These are phyloP conservation scores for Actinomucor elegans DNA, from an alignment of 371 early-diverging fungal species.

Conservation along the genomic window DNA sequence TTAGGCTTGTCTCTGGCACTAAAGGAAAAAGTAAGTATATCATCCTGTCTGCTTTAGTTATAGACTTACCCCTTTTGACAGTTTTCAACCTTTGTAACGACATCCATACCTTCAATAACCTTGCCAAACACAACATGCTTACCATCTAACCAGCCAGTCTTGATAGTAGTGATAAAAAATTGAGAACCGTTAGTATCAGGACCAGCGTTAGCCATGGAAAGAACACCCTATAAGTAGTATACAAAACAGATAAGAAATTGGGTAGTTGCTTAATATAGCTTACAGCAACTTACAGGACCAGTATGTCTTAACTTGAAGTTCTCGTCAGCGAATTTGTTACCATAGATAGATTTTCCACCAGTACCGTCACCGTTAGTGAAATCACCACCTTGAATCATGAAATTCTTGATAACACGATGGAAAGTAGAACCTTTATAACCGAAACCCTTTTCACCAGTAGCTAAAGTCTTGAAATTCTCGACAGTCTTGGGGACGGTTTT, in stretches of 20 bases:
- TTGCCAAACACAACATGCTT: conserved; percentile 92
- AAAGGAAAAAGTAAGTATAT: not conserved
- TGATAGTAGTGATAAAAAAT: conserved; percentile 92
- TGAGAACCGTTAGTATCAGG: conserved; percentile 97
- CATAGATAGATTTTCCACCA: conserved; percentile 95
- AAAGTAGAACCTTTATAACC: conserved; percentile 87
- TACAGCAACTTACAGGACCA: conserved; percentile 63
- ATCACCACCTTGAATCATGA: conserved; percentile 89
- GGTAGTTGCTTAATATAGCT: too few species aligned
- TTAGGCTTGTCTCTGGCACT: conserved; percentile 62
- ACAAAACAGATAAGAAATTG: not conserved
- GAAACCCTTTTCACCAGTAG: conserved; percentile 74
- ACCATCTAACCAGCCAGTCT: conserved; percentile 79
- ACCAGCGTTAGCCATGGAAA: conserved; percentile 97
- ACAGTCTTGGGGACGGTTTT: conserved; percentile 78
- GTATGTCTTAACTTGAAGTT: conserved; percentile 90
- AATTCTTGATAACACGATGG: conserved; percentile 90
- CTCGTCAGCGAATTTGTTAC: conserved; percentile 90
- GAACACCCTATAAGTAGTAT: conserved; percentile 54
- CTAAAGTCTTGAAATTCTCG: conserved; percentile 90
- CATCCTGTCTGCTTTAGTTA: not conserved
- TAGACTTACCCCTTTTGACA: conserved; percentile 15
- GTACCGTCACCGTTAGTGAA: conserved; percentile 86
- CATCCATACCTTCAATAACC: conserved; percentile 81
- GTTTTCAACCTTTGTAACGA: conserved; percentile 65